Conservation (phyloP, 768 basidiomycete genomes). For the Hypsizygus marmoreus region DNA sequence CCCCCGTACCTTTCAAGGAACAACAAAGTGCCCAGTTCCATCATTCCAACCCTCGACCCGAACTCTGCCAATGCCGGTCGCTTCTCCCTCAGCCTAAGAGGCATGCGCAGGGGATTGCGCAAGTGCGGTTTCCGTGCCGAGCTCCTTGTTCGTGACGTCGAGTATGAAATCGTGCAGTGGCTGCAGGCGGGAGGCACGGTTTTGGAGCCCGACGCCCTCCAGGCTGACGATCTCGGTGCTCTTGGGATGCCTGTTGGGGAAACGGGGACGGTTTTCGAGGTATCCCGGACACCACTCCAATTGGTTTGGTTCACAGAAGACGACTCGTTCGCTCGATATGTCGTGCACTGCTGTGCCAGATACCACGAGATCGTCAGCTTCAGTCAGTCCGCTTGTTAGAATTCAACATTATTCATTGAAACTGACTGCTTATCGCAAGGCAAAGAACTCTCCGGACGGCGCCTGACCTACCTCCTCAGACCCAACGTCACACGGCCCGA, state of each 20-base stretch:
- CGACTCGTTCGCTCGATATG: slow-evolving; percentile 76
- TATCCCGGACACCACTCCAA: slow-evolving; percentile 63
- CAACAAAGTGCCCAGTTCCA: slow-evolving; percentile 48
- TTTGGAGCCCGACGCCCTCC: slow-evolving; percentile 46
- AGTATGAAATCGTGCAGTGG: slow-evolving; percentile 66
- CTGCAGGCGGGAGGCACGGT: slow-evolving; percentile 57
- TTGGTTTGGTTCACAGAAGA: slow-evolving; percentile 74
- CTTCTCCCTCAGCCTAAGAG: slow-evolving; percentile 76
- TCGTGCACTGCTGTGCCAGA: slow-evolving; percentile 81
- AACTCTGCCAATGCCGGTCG: slow-evolving; percentile 68
- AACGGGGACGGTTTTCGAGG: slow-evolving; percentile 59
- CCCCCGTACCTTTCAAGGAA: slow-evolving; percentile 70
- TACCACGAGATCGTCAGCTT: slow-evolving; percentile 81
- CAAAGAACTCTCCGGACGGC: slow-evolving; percentile 58
- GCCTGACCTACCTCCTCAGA: slow-evolving; percentile 79
- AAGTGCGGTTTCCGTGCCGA: slow-evolving; percentile 61
- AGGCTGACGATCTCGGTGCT: slow-evolving; percentile 22
- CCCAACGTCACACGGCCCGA: slow-evolving; percentile 72
- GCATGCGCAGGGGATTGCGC: slow-evolving; percentile 69
- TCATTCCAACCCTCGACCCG: slow-evolving; percentile 45
- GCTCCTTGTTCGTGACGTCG: slow-evolving; percentile 66
- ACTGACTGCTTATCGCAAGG: slow-evolving; percentile 33
- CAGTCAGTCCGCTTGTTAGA: slow-evolving; percentile 57
- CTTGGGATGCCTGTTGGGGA: slow-evolving; percentile 51
- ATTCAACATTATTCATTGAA: neutral